phyloP scores from a whole-genome alignment of 495 filamentous ascomycete genomes.

The Trichoderma reesei region DNA sequence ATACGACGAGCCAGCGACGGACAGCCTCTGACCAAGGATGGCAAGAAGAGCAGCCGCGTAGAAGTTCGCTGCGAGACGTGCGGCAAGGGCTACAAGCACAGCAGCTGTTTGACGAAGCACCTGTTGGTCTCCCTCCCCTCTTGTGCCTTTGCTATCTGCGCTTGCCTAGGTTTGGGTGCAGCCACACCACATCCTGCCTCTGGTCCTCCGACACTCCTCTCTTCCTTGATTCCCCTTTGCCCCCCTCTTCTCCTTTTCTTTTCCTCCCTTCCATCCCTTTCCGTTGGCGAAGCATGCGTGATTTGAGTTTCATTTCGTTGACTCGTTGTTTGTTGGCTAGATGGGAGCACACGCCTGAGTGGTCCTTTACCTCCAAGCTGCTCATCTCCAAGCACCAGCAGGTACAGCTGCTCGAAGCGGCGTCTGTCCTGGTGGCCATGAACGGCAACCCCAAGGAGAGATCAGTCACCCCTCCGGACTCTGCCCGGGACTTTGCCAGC shows the following conservation, averaged over 20 bases:
- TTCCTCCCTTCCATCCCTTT: neutral
- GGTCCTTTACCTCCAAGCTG: constrained; percentile 93
- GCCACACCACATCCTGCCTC: constrained; percentile 10
- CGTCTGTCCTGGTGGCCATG: constrained; percentile 89
- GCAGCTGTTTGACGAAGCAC: constrained; percentile 99
- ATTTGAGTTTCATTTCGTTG: constrained; percentile 22
- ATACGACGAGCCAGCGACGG: constrained; percentile 81
- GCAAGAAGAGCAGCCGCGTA: constrained; percentile 60
- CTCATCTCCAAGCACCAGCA: constrained; percentile 99
- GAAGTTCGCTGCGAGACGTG: constrained; percentile 96
- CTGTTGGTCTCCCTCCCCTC: constrained; percentile 79
- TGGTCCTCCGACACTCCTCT: constrained; percentile 12
- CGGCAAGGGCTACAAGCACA: constrained; percentile 99
- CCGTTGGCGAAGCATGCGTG: neutral
- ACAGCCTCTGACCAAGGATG: constrained; percentile 66
- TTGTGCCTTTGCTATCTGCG: constrained; percentile 27
- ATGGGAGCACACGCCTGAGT: constrained; percentile 99
- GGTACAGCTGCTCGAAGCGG: constrained; percentile 93
- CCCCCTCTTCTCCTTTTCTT: neutral
- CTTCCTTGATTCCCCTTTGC: neutral
- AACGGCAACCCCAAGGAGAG: constrained; percentile 49
- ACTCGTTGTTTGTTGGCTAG: constrained; percentile 56
- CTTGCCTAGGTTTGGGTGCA: constrained; percentile 8
- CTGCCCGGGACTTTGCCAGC: constrained; percentile 55
- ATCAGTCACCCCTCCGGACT: constrained; percentile 45